Percentiles rank a stretch among this genome's conserved stretches.
Conservation (phyloP, 208 protist species). For the Trypanosoma avium region DNA sequence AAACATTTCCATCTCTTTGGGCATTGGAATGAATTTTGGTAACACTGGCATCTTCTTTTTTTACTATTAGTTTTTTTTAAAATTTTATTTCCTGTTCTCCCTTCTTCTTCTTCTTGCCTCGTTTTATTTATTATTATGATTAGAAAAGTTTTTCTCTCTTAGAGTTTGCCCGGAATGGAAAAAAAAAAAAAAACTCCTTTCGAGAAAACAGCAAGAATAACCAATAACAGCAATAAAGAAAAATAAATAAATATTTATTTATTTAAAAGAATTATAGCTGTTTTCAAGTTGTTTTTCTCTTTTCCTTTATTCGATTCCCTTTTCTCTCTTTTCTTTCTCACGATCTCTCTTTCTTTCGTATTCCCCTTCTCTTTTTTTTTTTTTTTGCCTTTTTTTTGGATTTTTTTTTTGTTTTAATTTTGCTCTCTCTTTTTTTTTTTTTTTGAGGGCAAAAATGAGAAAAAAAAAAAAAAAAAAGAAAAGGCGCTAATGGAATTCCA, state of each 20-base stretch:
- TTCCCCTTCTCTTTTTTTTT: conserved; percentile 5
- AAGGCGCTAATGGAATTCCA: no score
- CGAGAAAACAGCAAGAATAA: no score
- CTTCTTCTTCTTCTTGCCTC: background rate
- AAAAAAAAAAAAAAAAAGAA: no score
- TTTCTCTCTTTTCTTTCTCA: conserved; percentile 11
- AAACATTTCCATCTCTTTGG: conserved; percentile 74
- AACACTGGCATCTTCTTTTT: conserved; percentile 41
- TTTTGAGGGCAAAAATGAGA: background rate
- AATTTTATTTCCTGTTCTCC: conserved; percentile 2
- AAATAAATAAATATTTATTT: no score
- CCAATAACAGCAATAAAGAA: no score
- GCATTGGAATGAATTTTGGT: conserved; percentile 79
- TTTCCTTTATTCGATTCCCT: background rate
- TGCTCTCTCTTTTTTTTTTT: background rate
- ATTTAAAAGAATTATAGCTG: background rate
- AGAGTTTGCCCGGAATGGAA: no score
- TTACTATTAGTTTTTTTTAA: conserved; percentile 8
- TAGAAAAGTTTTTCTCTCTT: no score
- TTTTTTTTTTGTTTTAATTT: conserved; percentile 6
- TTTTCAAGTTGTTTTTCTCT: conserved; percentile 8
- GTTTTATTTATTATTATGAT: no score
- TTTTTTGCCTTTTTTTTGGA: conserved; percentile 12
- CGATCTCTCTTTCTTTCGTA: conserved; percentile 9
- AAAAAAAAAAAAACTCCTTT: no score